phyloP scores from a whole-genome alignment of 176 grass and related monocot species.

The Otatea glauca region DNA sequence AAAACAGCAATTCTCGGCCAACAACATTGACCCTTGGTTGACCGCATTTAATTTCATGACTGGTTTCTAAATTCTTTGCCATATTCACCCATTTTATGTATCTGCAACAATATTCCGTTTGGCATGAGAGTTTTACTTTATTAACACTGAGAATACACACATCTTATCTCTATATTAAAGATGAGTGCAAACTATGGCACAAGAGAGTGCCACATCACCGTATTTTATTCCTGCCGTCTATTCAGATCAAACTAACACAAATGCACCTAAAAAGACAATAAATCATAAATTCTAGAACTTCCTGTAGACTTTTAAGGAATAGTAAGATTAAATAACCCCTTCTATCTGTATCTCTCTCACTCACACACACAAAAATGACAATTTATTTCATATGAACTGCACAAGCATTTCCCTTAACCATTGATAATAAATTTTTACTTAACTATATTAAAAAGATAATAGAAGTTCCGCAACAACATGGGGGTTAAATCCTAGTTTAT shows the following conservation, averaged over 20 bases:
- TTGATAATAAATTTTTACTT: neutral
- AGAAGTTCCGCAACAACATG: neutral
- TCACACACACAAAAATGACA: neutral
- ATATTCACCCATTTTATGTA: neutral
- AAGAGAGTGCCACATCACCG: neutral
- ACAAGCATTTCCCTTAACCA: neutral
- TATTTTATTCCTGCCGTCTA: neutral
- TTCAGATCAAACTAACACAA: neutral
- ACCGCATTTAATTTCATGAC: neutral
- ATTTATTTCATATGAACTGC: neutral
- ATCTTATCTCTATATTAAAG: neutral
- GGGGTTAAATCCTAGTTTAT: neutral
- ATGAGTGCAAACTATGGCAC: neutral
- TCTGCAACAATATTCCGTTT: neutral
- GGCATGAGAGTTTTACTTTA: neutral
- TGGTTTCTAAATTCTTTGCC: neutral
- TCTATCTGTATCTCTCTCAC: neutral
- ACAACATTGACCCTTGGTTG: conserved; percentile 8
- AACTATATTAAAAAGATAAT: neutral
- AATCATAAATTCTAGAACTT: neutral
- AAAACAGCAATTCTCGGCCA: conserved; percentile 4
- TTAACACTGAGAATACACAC: neutral
- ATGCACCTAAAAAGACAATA: neutral
- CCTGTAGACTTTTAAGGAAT: neutral
- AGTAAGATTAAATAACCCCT: neutral